Percentiles rank a stretch among this genome's conserved stretches.
phyloP scores from a whole-genome alignment of 345 rosid genomes.

The Citrus unshiu region DNA sequence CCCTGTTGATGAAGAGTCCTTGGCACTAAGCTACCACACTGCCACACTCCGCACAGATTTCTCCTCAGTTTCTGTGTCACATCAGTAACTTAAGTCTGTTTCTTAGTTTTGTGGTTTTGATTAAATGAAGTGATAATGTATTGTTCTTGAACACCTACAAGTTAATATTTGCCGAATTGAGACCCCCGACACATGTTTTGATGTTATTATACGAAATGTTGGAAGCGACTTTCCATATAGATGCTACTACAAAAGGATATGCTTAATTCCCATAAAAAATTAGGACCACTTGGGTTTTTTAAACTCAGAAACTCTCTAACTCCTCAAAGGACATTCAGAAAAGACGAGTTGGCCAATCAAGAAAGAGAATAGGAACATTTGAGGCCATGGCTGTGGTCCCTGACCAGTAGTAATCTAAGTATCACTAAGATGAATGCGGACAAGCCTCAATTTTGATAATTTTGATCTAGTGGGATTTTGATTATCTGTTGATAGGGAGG shows the following conservation, averaged over 20 bases:
- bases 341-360: neutral
- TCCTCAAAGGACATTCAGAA: neutral
- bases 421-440: neutral
- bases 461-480: neutral
- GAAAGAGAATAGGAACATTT: neutral
- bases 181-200: neutral
- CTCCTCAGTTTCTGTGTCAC: neutral
- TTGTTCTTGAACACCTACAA: neutral
- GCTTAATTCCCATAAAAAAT: neutral
- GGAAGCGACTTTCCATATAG: neutral
- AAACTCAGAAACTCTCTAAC: neutral
- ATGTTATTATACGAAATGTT: neutral
- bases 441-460: neutral
- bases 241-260: neutral
- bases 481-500: neutral
- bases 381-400: slow-evolving; percentile 1
- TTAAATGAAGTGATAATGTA: neutral
- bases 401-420: neutral
- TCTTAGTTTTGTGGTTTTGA: neutral
- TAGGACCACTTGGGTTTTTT: neutral
- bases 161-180: neutral
- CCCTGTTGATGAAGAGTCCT: neutral
- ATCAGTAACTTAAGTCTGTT: neutral
- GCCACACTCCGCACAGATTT: neutral
- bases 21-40: neutral